Evolutionary conservation across 345 rosid genomes (phyloP).

Genomic region (Salix caprea): DNA sequence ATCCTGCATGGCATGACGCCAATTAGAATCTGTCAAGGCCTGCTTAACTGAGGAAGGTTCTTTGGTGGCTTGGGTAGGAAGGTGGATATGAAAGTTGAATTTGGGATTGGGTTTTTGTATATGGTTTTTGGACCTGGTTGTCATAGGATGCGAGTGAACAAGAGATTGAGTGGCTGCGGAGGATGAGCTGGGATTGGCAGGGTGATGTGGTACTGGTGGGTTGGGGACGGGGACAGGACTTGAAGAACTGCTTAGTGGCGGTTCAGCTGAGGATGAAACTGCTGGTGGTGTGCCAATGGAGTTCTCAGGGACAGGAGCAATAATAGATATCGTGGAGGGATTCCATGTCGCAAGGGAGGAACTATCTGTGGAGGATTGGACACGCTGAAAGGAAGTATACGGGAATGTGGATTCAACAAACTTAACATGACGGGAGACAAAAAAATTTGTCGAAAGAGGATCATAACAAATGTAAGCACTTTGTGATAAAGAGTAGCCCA

Average conservation of each 20-base stretch:
- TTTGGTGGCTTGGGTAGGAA: neutral
- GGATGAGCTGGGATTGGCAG: no score
- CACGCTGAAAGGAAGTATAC: no score
- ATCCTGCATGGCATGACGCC: no score
- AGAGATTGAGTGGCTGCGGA: no score
- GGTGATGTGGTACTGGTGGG: no score
- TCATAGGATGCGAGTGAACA: neutral
- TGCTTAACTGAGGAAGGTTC: no score
- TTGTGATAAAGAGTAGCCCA: neutral
- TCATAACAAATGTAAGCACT: neutral
- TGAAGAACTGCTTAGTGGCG: no score
- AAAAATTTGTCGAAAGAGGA: neutral
- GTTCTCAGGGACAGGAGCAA: neutral
- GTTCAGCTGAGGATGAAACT: neutral
- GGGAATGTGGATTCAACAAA: neutral
- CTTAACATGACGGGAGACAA: neutral
- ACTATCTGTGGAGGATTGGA: no score
- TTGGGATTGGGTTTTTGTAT: neutral
- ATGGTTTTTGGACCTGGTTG: neutral
- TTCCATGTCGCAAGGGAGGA: fast-evolving
- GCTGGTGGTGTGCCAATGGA: neutral
- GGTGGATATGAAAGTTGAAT: neutral
- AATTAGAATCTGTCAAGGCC: no score
- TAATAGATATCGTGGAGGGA: neutral
- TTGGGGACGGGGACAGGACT: no score